phyloP scores from a whole-genome alignment of 2,329 filamentous ascomycete genomes.

The Metarhizium brunneum region DNA sequence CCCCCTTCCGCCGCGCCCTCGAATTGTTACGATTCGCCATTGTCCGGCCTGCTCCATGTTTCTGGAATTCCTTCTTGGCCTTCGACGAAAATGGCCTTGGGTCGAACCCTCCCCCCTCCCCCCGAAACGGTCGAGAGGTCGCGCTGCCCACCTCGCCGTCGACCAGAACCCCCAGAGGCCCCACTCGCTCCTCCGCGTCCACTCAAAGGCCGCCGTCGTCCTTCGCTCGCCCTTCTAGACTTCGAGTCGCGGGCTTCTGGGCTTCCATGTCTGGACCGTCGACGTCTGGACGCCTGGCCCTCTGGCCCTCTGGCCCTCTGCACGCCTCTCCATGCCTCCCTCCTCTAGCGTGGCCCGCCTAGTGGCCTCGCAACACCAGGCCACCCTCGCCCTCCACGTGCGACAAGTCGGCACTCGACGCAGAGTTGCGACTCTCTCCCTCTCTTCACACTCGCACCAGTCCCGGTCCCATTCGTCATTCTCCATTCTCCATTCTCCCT shows the following conservation, averaged over 20 bases:
- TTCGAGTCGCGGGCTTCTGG: background rate
- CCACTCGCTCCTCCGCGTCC: background rate
- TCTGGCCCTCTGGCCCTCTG: no score
- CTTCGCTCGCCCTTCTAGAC: conserved; percentile 8
- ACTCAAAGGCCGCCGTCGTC: conserved; percentile 1
- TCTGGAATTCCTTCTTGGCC: background rate
- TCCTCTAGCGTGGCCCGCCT: background rate
- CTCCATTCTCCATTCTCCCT: background rate
- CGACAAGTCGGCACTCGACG: background rate
- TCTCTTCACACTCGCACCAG: background rate
- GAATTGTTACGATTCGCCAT: background rate
- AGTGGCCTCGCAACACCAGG: conserved; percentile 1
- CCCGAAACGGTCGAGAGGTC: conserved; percentile 1
- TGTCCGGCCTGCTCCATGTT: background rate
- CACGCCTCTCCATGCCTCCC: no score
- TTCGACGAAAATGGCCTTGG: background rate
- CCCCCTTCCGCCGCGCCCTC: no score
- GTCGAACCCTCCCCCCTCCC: background rate
- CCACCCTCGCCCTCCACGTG: background rate
- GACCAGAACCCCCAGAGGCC: background rate
- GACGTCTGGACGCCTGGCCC: no score
- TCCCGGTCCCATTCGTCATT: background rate
- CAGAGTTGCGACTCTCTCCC: background rate
- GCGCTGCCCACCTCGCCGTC: background rate
- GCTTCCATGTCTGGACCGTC: no score